Percentiles rank a stretch among this genome's conserved stretches.
Evolutionary conservation across 495 filamentous ascomycete species (phyloP).

Genomic region (Opeltia flavorubescens): DNA sequence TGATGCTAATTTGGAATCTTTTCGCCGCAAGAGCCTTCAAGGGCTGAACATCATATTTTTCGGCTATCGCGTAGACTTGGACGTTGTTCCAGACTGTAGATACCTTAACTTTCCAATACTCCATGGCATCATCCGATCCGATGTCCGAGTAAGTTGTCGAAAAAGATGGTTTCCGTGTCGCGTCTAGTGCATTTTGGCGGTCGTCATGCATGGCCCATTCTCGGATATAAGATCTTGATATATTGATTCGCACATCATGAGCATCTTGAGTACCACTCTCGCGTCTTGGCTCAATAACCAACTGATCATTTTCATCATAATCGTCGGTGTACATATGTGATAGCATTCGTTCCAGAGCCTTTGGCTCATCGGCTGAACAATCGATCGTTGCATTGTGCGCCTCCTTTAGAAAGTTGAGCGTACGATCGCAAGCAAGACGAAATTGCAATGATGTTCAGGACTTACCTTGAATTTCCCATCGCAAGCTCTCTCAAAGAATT

Average conservation of each 20-base stretch:
- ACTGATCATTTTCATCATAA: slow-evolving; percentile 10
- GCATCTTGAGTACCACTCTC: not conserved
- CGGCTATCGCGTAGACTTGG: slow-evolving; percentile 28
- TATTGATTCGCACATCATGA: not conserved
- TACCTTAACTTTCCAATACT: not conserved
- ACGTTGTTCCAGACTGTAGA: slow-evolving; percentile 20
- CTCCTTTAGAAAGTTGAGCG: slow-evolving; percentile 11
- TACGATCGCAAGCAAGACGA: not conserved
- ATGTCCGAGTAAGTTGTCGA: not conserved
- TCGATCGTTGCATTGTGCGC: slow-evolving; percentile 9
- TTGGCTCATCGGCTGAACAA: slow-evolving; percentile 18
- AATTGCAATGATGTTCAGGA: not conserved
- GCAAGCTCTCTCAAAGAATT: slow-evolving; percentile 23
- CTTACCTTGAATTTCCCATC: slow-evolving; percentile 22
- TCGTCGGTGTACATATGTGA: slow-evolving; percentile 21
- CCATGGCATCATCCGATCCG: not conserved
- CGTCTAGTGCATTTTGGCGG: not conserved
- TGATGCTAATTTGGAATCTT: slow-evolving; percentile 20
- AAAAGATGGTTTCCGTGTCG: not conserved
- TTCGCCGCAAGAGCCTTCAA: slow-evolving; percentile 22
- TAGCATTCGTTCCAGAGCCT: slow-evolving; percentile 23
- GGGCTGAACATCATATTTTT: slow-evolving; percentile 25
- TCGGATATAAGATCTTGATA: not conserved
- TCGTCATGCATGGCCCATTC: not conserved
- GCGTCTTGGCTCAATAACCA: not conserved